These are phyloP conservation scores for Thraustochytrium sp. DNA, from an alignment of 352 stramenopile genomes.

Conservation along the genomic window DNA sequence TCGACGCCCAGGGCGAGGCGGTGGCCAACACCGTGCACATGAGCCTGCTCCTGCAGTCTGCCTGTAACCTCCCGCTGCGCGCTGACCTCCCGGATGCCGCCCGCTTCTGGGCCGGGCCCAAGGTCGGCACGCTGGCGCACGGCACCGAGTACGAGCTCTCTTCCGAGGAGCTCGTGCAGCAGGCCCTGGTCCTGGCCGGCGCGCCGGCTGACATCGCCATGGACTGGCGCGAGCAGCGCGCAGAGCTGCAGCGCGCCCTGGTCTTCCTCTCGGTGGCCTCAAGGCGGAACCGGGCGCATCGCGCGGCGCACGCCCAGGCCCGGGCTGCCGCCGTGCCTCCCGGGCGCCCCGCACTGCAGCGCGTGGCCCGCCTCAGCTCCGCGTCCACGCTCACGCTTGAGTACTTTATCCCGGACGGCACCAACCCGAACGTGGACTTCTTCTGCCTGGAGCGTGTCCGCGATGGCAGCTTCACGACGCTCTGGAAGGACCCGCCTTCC, in stretches of 20 bases:
- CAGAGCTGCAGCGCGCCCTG: not conserved
- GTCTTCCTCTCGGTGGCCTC: conserved; percentile 3
- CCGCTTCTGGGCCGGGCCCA: not conserved
- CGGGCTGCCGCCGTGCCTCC: not conserved
- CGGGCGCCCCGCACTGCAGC: not conserved
- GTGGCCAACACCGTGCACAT: not conserved
- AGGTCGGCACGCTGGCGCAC: not conserved
- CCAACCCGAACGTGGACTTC: not conserved
- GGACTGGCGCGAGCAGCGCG: conserved; percentile 21
- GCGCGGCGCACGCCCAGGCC: too few relatives aligned
- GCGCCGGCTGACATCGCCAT: not conserved
- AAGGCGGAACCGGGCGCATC: not conserved
- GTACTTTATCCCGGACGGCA: not conserved
- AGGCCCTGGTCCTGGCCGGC: not conserved
- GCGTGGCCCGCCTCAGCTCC: not conserved
- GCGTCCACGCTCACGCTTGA: not conserved
- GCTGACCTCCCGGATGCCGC: too few relatives aligned
- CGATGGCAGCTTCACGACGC: not conserved
- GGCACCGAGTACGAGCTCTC: not conserved
- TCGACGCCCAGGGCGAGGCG: not conserved
- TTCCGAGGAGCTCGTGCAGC: conserved; percentile 10
- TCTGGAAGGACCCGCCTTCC: not conserved
- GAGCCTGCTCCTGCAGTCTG: not conserved
- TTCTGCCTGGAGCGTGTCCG: not conserved
- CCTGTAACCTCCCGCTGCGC: too few relatives aligned